A percentile compares a stretch with the other conserved stretches of the same genome.
phyloP scores from a whole-genome alignment of 192 early-diverging fungal genomes.

The Coemansia sp. region DNA sequence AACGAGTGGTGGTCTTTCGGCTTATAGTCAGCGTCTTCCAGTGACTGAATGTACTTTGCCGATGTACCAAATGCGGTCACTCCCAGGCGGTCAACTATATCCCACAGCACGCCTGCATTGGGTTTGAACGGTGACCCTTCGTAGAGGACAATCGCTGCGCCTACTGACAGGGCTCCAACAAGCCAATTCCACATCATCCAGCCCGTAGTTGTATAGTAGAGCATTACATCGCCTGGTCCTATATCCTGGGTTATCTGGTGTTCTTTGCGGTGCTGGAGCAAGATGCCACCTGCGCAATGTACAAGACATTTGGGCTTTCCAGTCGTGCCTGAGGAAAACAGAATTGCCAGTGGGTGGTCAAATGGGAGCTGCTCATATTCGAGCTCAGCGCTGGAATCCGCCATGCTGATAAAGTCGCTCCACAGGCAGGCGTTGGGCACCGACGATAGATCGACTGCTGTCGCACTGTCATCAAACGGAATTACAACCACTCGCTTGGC shows the following conservation, averaged over 20 bases:
- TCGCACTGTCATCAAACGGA: constrained; percentile 56
- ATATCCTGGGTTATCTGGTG: constrained; percentile 86
- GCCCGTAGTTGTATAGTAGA: constrained; percentile 89
- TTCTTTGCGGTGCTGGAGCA: constrained; percentile 94
- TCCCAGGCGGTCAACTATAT: constrained; percentile 70
- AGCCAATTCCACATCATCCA: constrained; percentile 99
- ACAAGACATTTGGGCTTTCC: constrained; percentile 96
- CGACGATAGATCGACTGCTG: constrained; percentile 23
- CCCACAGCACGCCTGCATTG: constrained; percentile 70
- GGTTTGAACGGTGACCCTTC: constrained; percentile 96
- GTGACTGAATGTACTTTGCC: constrained; percentile 91
- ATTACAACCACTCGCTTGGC: constrained; percentile 78
- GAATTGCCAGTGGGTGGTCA: constrained; percentile 86
- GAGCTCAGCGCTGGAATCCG: constrained; percentile 46
- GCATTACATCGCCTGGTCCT: constrained; percentile 70
- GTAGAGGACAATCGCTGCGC: constrained; percentile 79
- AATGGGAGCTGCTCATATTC: constrained; percentile 85
- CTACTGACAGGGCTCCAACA: constrained; percentile 73
- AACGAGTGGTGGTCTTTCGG: constrained; percentile 69
- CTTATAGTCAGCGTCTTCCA: constrained; percentile 71
- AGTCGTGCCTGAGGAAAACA: constrained; percentile 94
- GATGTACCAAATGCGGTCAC: constrained; percentile 91
- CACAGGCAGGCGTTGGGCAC: constrained; percentile 41
- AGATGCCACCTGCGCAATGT: constrained; percentile 85
- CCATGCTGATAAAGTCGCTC: constrained; percentile 58